Evolutionary conservation across 371 early-diverging fungal genomes (phyloP), one percentile per base, ranked within the genome.

Genomic region (Actinomucor elegans): DNA sequence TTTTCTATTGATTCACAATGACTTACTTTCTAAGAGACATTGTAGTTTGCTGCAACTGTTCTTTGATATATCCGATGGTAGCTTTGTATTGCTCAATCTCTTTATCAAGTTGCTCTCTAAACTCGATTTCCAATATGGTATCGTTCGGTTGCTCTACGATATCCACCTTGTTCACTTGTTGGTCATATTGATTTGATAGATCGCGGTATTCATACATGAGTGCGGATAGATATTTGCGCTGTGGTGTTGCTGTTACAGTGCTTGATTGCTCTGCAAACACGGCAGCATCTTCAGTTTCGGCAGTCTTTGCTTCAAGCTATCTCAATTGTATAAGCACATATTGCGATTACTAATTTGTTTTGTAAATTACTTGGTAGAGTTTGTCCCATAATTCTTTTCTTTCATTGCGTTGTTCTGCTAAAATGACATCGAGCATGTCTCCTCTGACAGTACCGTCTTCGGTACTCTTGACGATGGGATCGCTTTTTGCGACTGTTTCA

Each of bases 371-470:
- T 28, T 65, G 28, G 31, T 75, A 65, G 6, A 71, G 60, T 49
- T 52, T 38, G 27, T 60, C 41, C 72, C 72, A 75, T 29, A 71
- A 52, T 34, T 18, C 12, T 28, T 60, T 61, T 38, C 59, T 58
- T 49, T 71, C 55, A 3, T 4, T 10, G 7, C 64, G 55, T 37
- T 75, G 76, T 28, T 32, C 31, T 7, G 40, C 46, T 9, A 71
- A 28, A 12, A 71, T 45, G 8, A 9, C 12, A 41, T 75, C 70
- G 1, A 75, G 48, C 2, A 47, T 20, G 0, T 59, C 48, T 3
- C 65, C 70, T 32, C 64, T 52, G 4, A 34, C 14, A 10, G 70
- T 63, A 6, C 53, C 66, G 17, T 71, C 70, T n/a, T 64, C 66
- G 11, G n/a, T 20, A 28, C 64, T 67, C n/a, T 36, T 4, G 2